phyloP scores from a whole-genome alignment of 345 rosid species.

The Camelina sativa region DNA sequence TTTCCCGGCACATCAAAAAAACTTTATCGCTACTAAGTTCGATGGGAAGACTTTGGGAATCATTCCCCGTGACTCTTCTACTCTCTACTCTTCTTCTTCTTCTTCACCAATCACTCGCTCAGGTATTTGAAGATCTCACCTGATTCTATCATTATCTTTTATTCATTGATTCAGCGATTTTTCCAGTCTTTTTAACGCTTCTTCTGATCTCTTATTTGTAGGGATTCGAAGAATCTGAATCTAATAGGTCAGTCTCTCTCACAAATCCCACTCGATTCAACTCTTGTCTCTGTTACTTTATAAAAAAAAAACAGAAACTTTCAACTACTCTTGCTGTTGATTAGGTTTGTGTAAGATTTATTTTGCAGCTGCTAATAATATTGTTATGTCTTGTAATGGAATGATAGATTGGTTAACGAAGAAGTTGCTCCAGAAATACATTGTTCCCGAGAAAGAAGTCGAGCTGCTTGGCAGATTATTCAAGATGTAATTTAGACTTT shows the following conservation, averaged over 20 bases:
- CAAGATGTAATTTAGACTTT: constrained; percentile 57
- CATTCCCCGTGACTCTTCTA: constrained; percentile 32
- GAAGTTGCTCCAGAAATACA: constrained; percentile 67
- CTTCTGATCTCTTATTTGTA: constrained; percentile 32
- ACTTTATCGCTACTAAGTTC: not conserved
- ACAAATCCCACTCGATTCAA: not conserved
- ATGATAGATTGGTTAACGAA: constrained; percentile 48
- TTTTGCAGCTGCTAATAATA: not conserved
- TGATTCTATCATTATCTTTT: too few species aligned
- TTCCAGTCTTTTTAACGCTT: not conserved
- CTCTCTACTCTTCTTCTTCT: constrained; percentile 33
- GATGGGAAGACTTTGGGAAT: constrained; percentile 42
- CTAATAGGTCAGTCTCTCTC: constrained; percentile 48
- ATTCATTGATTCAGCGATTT: not conserved
- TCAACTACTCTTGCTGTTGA: not conserved
- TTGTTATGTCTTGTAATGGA: constrained; percentile 23
- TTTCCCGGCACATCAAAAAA: constrained; percentile 9
- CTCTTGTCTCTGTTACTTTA: not conserved
- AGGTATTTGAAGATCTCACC: constrained; percentile 27
- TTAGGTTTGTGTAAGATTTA: constrained; percentile 10
- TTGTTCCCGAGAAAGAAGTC: constrained; percentile 91
- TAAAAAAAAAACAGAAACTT: not conserved
- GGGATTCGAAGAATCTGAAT: constrained; percentile 49
- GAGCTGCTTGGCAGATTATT: constrained; percentile 79
- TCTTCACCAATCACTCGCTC: constrained; percentile 40